These are phyloP conservation scores for Spergularia marina DNA, from an alignment of 148 eudicot genomes.

Conservation along the genomic window DNA sequence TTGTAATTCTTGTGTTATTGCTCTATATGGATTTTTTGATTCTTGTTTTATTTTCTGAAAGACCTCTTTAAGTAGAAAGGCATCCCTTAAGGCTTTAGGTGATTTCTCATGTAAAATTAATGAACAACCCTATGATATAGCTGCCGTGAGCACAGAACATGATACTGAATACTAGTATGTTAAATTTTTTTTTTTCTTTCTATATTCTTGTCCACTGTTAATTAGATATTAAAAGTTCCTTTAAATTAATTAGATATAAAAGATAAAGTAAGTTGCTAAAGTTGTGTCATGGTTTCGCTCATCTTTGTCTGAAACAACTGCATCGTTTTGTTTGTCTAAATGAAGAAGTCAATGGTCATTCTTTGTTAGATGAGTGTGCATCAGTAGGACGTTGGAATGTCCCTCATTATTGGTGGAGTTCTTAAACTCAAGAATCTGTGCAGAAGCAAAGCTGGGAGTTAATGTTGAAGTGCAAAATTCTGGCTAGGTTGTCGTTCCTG, in stretches of 20 bases:
- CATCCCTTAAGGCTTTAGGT: not conserved
- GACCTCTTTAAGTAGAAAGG: not conserved
- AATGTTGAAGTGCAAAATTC: not conserved
- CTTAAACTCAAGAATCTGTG: not conserved
- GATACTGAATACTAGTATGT: not conserved
- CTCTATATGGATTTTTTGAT: not conserved
- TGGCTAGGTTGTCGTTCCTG: not conserved
- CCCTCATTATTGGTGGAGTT: not conserved
- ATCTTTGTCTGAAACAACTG: not conserved
- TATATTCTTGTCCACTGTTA: too few relatives aligned
- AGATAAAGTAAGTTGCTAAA: not conserved
- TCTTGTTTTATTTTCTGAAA: too few relatives aligned
- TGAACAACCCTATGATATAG: not conserved
- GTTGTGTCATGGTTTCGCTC: not conserved
- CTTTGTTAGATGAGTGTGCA: not conserved
- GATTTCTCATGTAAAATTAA: not conserved
- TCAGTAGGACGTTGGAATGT: not conserved
- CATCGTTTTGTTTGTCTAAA: not conserved
- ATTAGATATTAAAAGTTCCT: too few relatives aligned
- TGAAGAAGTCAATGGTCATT: not conserved
- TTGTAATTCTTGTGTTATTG: not conserved
- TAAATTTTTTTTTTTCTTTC: not conserved
- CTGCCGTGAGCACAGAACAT: not conserved
- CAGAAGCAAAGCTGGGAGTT: not conserved
- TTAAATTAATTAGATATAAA: too few relatives aligned